Conservation (phyloP, 2,329 filamentous ascomycete species). For the Teratosphaeria pseudoeucalypti region DNA sequence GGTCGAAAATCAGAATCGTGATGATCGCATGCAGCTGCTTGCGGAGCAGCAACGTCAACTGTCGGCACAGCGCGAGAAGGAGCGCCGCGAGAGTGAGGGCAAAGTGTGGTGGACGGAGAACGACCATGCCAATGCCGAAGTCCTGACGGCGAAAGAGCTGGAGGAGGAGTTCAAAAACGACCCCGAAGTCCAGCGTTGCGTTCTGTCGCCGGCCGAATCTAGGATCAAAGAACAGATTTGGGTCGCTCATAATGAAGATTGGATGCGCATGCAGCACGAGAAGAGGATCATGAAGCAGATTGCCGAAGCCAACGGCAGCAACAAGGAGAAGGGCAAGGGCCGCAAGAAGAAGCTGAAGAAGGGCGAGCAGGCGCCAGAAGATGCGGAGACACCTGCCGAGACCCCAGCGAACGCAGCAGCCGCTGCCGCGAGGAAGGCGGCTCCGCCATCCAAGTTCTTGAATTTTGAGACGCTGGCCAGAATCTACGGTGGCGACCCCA, state of each 20-base stretch:
- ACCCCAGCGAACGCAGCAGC: conserved; percentile 36
- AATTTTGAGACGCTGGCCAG: conserved; percentile 37
- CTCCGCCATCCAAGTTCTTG: conserved; percentile 30
- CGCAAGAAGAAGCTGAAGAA: conserved; percentile 41
- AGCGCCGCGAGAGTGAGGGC: conserved; percentile 38
- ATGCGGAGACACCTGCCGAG: conserved; percentile 31
- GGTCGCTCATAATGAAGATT: conserved; percentile 91
- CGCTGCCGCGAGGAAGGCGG: conserved; percentile 37
- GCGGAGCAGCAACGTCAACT: conserved; percentile 20
- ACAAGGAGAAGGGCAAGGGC: conserved; percentile 24
- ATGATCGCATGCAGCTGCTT: conserved; percentile 16
- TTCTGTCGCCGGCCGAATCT: conserved; percentile 63
- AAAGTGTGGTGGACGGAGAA: conserved; percentile 30
- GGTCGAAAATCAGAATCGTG: conserved; percentile 19
- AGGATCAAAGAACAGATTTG: conserved; percentile 83
- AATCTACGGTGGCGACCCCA: conserved; percentile 25
- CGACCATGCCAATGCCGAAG: conserved; percentile 53
- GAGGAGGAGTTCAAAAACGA: conserved; percentile 77
- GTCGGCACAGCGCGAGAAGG: conserved; percentile 39
- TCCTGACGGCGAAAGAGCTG: conserved; percentile 17
- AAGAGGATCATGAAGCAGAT: conserved; percentile 67
- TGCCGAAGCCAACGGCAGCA: conserved; percentile 38
- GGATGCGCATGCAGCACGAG: conserved; percentile 75
- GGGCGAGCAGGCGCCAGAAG: conserved; percentile 15
- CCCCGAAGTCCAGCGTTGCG: conserved; percentile 71